Conservation (phyloP, 768 basidiomycete species). For the Tulasnella calospora region DNA sequence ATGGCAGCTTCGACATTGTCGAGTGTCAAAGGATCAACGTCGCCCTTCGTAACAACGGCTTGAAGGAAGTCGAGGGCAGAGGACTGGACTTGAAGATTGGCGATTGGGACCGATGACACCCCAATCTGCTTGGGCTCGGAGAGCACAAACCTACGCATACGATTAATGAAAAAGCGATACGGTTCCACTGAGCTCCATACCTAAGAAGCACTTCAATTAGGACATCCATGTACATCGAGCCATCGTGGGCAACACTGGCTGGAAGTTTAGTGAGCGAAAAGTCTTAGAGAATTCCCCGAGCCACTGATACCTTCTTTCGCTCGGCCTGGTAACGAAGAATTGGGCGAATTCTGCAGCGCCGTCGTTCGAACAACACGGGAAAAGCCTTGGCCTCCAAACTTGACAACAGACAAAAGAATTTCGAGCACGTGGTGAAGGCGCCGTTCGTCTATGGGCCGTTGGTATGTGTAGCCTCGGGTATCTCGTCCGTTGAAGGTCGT, state of each 20-base stretch:
- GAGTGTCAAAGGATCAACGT: constrained; percentile 56
- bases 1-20: constrained; percentile 65
- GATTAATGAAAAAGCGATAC: constrained; percentile 3
- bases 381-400: constrained; percentile 88
- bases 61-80: constrained; percentile 78
- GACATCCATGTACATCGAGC: constrained; percentile 65
- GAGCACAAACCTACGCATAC: constrained; percentile 56
- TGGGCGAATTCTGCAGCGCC: constrained; percentile 58
- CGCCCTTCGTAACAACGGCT: constrained; percentile 72
- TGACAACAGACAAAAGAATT: constrained; percentile 65
- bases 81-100: constrained; percentile 65
- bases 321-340: constrained; percentile 57
- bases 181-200: constrained; percentile 39
- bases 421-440: constrained; percentile 71
- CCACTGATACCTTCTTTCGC: constrained; percentile 51
- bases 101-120: constrained; percentile 50
- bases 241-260: constrained; percentile 39
- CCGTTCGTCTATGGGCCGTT: constrained; percentile 70
- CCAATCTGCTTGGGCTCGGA: constrained; percentile 62
- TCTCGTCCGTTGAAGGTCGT: constrained; percentile 60
- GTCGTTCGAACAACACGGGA: constrained; percentile 65
- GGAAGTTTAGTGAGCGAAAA: constrained; percentile 29
- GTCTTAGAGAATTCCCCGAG: not conserved
- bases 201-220: constrained; percentile 67
- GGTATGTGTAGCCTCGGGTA: constrained; percentile 62